Evolutionary conservation across 2,329 filamentous ascomycete genomes (phyloP).

Genomic region (Aureobasidium melanogenum): DNA sequence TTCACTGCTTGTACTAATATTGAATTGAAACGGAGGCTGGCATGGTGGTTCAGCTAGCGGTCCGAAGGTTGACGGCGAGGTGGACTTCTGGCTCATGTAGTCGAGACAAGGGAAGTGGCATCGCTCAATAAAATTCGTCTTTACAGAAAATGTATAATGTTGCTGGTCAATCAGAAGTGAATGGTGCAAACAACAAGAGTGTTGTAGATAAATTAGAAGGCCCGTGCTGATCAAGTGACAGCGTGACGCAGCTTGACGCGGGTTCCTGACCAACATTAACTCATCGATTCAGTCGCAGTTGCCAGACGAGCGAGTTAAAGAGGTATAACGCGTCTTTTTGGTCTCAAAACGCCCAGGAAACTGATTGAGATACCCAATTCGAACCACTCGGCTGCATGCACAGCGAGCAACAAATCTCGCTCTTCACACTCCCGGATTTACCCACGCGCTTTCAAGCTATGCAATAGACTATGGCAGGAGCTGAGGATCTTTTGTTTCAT

Average conservation of each 20-base stretch:
- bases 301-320: not conserved
- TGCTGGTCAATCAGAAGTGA: not conserved
- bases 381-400: not conserved
- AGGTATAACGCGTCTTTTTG: not conserved
- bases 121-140: too few species aligned
- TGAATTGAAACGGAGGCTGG: not conserved
- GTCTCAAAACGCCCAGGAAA: not conserved
- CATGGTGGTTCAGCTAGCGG: not conserved
- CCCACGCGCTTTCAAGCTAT: not conserved
- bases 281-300: not conserved
- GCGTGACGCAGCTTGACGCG: not conserved
- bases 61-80: not conserved
- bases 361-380: not conserved
- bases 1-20: not conserved
- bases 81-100: not conserved
- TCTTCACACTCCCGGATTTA: not conserved
- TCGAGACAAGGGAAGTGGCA: not conserved
- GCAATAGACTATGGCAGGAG: not conserved
- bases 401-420: not conserved
- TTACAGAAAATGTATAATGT: not conserved
- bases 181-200: not conserved
- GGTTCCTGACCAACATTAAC: not conserved
- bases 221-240: conserved; percentile 1
- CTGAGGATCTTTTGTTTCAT: conserved; percentile 25
- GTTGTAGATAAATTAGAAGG: not conserved